phyloP scores from a whole-genome alignment of 768 basidiomycete genomes.

The Russula sp. region DNA sequence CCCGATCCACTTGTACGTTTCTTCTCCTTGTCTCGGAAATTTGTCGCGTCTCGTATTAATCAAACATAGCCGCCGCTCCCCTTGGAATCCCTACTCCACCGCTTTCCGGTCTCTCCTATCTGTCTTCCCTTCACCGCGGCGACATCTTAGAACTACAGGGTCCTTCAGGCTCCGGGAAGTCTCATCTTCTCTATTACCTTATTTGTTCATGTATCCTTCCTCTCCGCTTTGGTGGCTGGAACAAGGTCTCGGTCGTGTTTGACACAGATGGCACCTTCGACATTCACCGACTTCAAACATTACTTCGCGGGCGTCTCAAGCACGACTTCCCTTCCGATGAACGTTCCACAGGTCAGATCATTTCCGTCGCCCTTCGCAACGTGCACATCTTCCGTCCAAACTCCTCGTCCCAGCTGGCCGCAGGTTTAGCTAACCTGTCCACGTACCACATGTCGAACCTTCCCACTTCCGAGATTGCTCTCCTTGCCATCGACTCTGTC shows the following conservation, averaged over 20 bases:
- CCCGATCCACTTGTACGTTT: slow-evolving; percentile 14
- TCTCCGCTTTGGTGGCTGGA: slow-evolving; percentile 45
- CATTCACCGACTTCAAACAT: slow-evolving; percentile 43
- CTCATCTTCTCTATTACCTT: slow-evolving; percentile 66
- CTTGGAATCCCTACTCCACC: slow-evolving; percentile 14
- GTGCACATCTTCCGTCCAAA: slow-evolving; percentile 66
- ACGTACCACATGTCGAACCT: slow-evolving; percentile 45
- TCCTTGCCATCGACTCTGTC: slow-evolving; percentile 71
- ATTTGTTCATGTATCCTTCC: slow-evolving; percentile 57
- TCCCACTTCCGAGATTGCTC: slow-evolving; percentile 49
- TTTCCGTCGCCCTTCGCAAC: slow-evolving; percentile 40
- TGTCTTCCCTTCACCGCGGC: slow-evolving; percentile 41
- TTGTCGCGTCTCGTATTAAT: neutral
- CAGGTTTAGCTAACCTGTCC: slow-evolving; percentile 54
- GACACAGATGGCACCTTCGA: slow-evolving; percentile 69
- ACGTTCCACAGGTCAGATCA: slow-evolving; percentile 26
- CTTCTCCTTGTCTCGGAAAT: neutral
- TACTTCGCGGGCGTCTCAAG: slow-evolving; percentile 46
- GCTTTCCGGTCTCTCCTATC: slow-evolving; percentile 11
- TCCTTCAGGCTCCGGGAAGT: slow-evolving; percentile 67
- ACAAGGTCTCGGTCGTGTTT: slow-evolving; percentile 57
- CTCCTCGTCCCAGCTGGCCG: slow-evolving; percentile 63
- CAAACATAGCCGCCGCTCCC: slow-evolving; percentile 3
- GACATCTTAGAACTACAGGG: slow-evolving; percentile 78
- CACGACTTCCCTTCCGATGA: slow-evolving; percentile 25